Base-by-base conservation (phyloP, 768 basidiomycete species). In the Phylloporus scabripes region DNA sequence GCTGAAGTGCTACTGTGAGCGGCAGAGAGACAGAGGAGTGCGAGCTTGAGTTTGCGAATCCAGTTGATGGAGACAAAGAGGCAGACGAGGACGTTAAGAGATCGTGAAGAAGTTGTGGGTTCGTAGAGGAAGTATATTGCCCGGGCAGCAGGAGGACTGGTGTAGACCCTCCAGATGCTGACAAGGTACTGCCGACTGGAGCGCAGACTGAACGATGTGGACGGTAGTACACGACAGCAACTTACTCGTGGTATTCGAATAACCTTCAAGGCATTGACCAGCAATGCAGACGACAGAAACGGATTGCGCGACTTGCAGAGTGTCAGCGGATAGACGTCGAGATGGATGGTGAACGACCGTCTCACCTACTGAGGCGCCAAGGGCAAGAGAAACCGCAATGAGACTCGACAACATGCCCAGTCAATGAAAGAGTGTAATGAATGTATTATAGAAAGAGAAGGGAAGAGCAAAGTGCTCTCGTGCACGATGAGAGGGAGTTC, bases 191-290 rank as follows among this genome's bases (percentile, higher is more conserved):
- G 54, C 89, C 89, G 53, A 92, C 89, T 92, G 50, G 15, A 46
- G 47, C 29, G 40, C 45, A 42, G 46, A 24, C 50, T 62, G 28
- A 64, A 18, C 17, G 38, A 31, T 8, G 20, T 56, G n/a, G 46
- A 55, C 42, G 38, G n/a, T 23, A 36, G 36, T 5, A 18, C 29
- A 45, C 4, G 33, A 49, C 17, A 14, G 23, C 29, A 50, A 82
- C 86, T 70, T 59, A 78, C 77, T 62, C 32, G 86, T 84, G 20
- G 75, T 78, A 61, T 91, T 90, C 28, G 85, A 80, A 68, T 70
- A 78, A 50, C 89, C 89, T 66, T 89, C 77, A 49, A 91, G 70
- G 73, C 89, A 91, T 85, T 92, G 87, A 58, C 88, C 88, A 64
- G 88, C 85, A 86, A 87, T 73, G 75, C 88, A 91, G 53, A 92